Base-by-base conservation (phyloP, 768 basidiomycete genomes). In the Amanita rubescens region DNA sequence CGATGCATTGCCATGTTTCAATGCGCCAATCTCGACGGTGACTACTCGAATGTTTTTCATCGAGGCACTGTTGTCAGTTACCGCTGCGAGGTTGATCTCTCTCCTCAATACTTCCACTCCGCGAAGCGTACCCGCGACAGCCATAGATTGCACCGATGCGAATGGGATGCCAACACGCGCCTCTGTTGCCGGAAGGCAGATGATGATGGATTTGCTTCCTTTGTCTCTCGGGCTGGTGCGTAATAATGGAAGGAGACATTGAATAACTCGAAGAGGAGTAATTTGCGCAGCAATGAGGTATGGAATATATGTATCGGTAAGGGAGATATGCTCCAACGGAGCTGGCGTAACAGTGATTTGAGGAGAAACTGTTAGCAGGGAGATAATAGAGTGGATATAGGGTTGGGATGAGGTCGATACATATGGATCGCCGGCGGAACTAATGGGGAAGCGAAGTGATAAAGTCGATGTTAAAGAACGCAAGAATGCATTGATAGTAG, bases 371-470 rank as follows among this genome's bases (percentile, higher is more conserved):
- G 84, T 77, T 57, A 91, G 76, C 27, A 91, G 75, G 39, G 87
- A 91, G 59, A 94, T 76, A 59, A 92, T 72, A 19, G 89, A 85
- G 57, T 88, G 83, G 41, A 94, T 75, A 66, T 87, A 81, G 2
- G 87, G 82, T 62, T 83, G 76, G 15, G 82, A 68, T 24, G 81
- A 71, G 20, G 84, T 80, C 0, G 84, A 74, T 20, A 76, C 80
- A 64, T 84, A 89, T 1, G 92, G 91, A 65, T 94, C 93, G 22
- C 92, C 92, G 2, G 87, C 71, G 6, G 82, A 67, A 32, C 79
- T 83, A 58, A 90, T 78, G 3, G 92, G 92, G 69, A 91, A 94
- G 45, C 82, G 80, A 57, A 90, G 84, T 15, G 87, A 86, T 8
- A 94, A 75, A 0, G 89, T 83, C 0, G 91, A 86, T 2, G 82